phyloP scores from a whole-genome alignment of 352 stramenopile genomes.

The Globisporangium cederbergense region DNA sequence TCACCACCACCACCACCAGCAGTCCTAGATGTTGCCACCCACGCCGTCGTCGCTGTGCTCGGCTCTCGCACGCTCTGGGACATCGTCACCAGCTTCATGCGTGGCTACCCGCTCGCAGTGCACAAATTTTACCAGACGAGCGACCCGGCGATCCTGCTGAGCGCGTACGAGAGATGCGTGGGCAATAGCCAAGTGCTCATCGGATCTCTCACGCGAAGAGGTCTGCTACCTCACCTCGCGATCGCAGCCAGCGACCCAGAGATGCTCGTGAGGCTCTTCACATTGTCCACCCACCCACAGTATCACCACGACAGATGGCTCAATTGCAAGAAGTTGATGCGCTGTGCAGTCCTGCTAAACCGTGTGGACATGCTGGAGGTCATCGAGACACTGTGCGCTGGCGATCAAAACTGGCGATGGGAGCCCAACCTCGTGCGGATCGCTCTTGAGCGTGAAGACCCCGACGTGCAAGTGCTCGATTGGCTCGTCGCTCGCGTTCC shows the following conservation, averaged over 20 bases:
- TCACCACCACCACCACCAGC: too few species aligned
- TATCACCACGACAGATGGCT: neutral
- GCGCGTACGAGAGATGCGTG: neutral
- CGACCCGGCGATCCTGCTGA: neutral
- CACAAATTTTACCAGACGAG: neutral
- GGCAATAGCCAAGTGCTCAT: neutral
- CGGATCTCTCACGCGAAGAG: neutral
- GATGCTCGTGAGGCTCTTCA: neutral
- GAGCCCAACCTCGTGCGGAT: slow-evolving; percentile 5
- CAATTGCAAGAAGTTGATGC: neutral
- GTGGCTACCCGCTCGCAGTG: neutral
- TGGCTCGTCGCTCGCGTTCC: slow-evolving; percentile 6
- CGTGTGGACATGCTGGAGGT: neutral
- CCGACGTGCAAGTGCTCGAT: neutral
- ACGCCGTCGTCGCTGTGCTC: neutral
- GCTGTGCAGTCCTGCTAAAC: slow-evolving; percentile 7
- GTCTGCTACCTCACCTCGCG: slow-evolving; percentile 8
- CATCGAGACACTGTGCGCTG: neutral
- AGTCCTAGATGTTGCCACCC: too few species aligned
- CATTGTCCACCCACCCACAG: neutral
- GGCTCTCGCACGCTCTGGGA: slow-evolving; percentile 1
- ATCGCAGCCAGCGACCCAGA: slow-evolving; percentile 6
- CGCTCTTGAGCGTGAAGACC: neutral
- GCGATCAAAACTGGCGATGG: neutral
- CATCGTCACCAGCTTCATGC: neutral